Conservation (phyloP, 2,329 filamentous ascomycete genomes). For the Aschersonia sp. region DNA sequence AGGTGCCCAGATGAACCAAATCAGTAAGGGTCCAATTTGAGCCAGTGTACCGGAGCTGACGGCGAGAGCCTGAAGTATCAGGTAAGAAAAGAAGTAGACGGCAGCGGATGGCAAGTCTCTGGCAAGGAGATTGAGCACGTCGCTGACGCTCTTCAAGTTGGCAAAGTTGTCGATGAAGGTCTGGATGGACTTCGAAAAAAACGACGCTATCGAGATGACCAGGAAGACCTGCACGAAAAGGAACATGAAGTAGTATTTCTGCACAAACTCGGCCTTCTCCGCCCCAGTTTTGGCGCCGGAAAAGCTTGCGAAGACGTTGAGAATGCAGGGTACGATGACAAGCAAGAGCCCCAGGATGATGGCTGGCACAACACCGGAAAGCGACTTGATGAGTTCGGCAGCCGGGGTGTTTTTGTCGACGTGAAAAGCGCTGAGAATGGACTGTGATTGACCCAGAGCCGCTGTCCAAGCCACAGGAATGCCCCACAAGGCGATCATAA, state of each 20-base stretch:
- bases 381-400: constrained; percentile 43
- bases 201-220: constrained; percentile 73
- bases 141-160: constrained; percentile 37
- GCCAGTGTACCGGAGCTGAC: constrained; percentile 80
- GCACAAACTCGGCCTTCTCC: constrained; percentile 67
- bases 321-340: constrained; percentile 64
- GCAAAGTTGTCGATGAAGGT: constrained; percentile 41
- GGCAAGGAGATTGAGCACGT: constrained; percentile 59
- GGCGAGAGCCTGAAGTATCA: constrained; percentile 85
- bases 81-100: constrained; percentile 98
- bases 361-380: constrained; percentile 81
- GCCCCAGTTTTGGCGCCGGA: constrained; percentile 76
- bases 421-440: constrained; percentile 47
- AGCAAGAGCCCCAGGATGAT: constrained; percentile 63
- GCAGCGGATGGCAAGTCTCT: constrained; percentile 69
- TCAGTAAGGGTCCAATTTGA: constrained; percentile 63
- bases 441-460: constrained; percentile 61
- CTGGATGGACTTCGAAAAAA: constrained; percentile 48
- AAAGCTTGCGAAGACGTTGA: constrained; percentile 56
- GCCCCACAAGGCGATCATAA: constrained; percentile 78
- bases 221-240: constrained; percentile 91
- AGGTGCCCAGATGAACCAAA: constrained; percentile 70
- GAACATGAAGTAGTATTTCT: constrained; percentile 86
- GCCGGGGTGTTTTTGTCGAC: constrained; percentile 44
- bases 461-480: constrained; percentile 84